Percentiles rank a stretch among this genome's conserved stretches.
Conservation (phyloP, 2,329 filamentous ascomycete species). For the Aspergillus sergii region DNA sequence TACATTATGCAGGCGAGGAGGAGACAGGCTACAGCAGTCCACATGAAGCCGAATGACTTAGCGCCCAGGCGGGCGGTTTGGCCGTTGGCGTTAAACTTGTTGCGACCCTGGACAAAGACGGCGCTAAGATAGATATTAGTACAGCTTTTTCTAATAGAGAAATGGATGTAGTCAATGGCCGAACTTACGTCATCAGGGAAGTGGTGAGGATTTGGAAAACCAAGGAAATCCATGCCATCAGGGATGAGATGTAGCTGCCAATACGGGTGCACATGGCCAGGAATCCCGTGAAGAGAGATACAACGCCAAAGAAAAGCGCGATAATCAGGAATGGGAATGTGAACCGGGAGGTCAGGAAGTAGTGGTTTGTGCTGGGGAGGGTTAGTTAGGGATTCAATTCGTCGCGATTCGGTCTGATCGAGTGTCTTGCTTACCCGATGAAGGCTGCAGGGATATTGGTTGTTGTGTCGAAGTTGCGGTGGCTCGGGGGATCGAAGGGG, state of each 20-base stretch:
- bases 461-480: conserved; percentile 61
- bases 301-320: conserved; percentile 71
- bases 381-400: conserved; percentile 19
- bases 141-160: neutral
- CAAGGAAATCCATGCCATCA: conserved; percentile 56
- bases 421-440: conserved; percentile 48
- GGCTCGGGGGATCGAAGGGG: conserved; percentile 64
- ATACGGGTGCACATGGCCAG: conserved; percentile 56
- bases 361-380: conserved; percentile 57
- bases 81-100: conserved; percentile 55
- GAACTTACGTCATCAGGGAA: conserved; percentile 64
- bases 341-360: conserved; percentile 87
- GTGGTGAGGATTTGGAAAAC: conserved; percentile 62
- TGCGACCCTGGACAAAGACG: conserved; percentile 60
- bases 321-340: conserved; percentile 91
- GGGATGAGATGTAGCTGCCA: conserved; percentile 53
- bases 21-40: conserved; percentile 59
- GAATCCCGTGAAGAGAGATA: conserved; percentile 49
- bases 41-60: conserved; percentile 65
- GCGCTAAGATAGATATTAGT: conserved; percentile 48
- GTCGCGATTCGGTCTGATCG: conserved; percentile 11
- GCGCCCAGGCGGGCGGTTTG: conserved; percentile 55
- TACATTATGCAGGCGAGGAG: conserved; percentile 60
- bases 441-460: conserved; percentile 57
- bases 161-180: neutral